Evolutionary conservation across 768 basidiomycete genomes (phyloP), one percentile per base, ranked within the genome.

Genomic region (Daedaleopsis nitida): DNA sequence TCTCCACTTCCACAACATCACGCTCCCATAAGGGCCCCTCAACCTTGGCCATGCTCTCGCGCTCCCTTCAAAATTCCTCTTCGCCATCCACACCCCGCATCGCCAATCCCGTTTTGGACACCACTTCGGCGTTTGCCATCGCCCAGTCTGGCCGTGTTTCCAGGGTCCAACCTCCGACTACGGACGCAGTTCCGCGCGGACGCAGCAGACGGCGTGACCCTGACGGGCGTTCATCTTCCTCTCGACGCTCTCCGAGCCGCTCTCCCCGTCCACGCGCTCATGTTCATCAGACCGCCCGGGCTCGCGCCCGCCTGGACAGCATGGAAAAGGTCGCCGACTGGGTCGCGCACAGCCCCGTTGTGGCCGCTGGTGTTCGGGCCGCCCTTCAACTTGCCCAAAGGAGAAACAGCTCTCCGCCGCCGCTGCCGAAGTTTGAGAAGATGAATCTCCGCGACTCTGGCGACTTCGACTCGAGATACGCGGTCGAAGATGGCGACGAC

Each of bases 351-450:
- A 69, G 68, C 62, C 69, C 69, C 13, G 71, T 59, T 73, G 78
- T 45, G 69, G 59, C 55, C 42, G 59, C 58, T 7, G 59, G 56
- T 37, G 62, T 59, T 1, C 52, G 62, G 17, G 55, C 55, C 5
- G 74, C 48, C 56, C 73, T 44, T 68, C 74, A 57, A 80, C 83
- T 62, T 83, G 84, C 59, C 66, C 27, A 53, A 24, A 80, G 85
- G 65, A 81, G 83, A 63, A 85, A 82, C 71, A 84, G 83, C 59
- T 87, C 87, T 3, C 84, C 86, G 16, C 78, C 81, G 51, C 80
- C 81, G 49, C 53, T 61, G 50, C 62, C 64, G 16, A 66, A 65
- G 58, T 65, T 63, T 47, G 66, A 66, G 43, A 50, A 55, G 43
- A 12, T 66, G 49, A 66, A 57, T 63, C 24, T 79, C 32, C 73